These are phyloP conservation scores for Panaeolus papilionaceus DNA, from an alignment of 768 basidiomycete genomes.

Conservation along the genomic window DNA sequence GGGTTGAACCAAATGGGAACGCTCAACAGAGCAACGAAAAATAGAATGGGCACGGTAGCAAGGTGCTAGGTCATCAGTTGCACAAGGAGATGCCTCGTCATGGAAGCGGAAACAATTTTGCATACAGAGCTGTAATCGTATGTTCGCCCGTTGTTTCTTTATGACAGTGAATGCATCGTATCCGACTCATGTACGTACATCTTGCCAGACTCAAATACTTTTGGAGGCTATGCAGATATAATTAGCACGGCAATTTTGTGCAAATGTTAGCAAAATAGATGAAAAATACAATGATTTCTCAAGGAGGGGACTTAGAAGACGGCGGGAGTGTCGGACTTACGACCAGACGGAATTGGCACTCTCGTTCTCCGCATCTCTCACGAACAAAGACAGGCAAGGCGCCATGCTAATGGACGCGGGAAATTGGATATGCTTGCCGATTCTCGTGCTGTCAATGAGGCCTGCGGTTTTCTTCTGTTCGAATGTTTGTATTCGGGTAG, in stretches of 20 bases:
- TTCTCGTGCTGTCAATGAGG: constrained; percentile 70
- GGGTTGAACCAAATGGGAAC: not conserved
- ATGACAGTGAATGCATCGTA: constrained; percentile 95
- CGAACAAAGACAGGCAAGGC: constrained; percentile 74
- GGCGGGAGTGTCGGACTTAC: constrained; percentile 32
- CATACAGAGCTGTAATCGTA: constrained; percentile 92
- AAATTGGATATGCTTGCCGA: constrained; percentile 83
- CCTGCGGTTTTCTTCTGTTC: constrained; percentile 83
- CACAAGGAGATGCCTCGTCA: constrained; percentile 68
- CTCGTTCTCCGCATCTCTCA: constrained; percentile 59
- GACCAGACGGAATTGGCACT: constrained; percentile 31
- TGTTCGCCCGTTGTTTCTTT: constrained; percentile 90
- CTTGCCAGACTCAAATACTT: constrained; percentile 55
- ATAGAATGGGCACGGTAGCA: constrained; percentile 12
- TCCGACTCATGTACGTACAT: constrained; percentile 59
- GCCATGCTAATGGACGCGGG: constrained; percentile 89
- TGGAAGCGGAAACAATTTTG: constrained; percentile 78
- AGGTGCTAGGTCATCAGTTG: not conserved
- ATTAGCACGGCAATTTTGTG: not conserved
- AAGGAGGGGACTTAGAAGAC: constrained; percentile 10
- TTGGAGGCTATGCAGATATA: not conserved
- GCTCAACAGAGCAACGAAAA: constrained; percentile 1
- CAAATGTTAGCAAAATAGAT: constrained; percentile 7
- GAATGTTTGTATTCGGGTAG: constrained; percentile 69
- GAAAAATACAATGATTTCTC: constrained; percentile 3